Conservation (phyloP, 805 yeast genomes). For the Candida rishiriensis region DNA sequence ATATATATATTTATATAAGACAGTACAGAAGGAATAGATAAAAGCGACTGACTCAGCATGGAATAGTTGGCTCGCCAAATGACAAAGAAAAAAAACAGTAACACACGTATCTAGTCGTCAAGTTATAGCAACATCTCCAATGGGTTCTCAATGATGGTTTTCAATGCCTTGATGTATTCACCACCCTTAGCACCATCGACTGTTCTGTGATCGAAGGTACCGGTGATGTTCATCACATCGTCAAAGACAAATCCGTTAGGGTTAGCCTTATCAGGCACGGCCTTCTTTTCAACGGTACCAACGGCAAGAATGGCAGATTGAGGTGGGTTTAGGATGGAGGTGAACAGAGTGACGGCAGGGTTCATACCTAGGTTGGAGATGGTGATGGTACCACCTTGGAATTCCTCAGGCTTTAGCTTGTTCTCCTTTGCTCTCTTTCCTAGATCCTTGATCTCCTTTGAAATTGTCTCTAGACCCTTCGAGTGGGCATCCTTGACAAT, state of each 20-base stretch:
- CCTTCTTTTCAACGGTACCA: constrained; percentile 88
- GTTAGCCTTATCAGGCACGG: constrained; percentile 86
- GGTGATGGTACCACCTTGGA: constrained; percentile 98
- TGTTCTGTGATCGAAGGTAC: constrained; percentile 95
- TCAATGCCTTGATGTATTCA: constrained; percentile 91
- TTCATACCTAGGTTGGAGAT: constrained; percentile 99
- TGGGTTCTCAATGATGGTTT: constrained; percentile 91
- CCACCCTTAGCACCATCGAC: constrained; percentile 98
- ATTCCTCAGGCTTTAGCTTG: constrained; percentile 92
- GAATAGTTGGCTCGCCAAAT: too few species aligned
- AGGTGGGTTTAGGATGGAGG: constrained; percentile 97
- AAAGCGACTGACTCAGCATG: too few species aligned
- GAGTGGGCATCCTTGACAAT: constrained; percentile 84
- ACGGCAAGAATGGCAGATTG: constrained; percentile 92
- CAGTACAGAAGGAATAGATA: too few species aligned
- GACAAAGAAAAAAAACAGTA: too few species aligned
- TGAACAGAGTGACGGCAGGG: constrained; percentile 85
- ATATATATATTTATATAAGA: too few species aligned
- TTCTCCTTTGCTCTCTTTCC: constrained; percentile 95
- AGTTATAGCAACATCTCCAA: constrained; percentile 77
- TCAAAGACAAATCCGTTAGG: constrained; percentile 92
- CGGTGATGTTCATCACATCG: constrained; percentile 86
- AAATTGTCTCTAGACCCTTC: constrained; percentile 81
- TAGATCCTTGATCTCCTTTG: constrained; percentile 80
- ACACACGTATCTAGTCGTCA: too few species aligned